Evolutionary conservation across 768 basidiomycete species (phyloP), one percentile per base, ranked within the genome.

Genomic region (Hygrocybe punicea): DNA sequence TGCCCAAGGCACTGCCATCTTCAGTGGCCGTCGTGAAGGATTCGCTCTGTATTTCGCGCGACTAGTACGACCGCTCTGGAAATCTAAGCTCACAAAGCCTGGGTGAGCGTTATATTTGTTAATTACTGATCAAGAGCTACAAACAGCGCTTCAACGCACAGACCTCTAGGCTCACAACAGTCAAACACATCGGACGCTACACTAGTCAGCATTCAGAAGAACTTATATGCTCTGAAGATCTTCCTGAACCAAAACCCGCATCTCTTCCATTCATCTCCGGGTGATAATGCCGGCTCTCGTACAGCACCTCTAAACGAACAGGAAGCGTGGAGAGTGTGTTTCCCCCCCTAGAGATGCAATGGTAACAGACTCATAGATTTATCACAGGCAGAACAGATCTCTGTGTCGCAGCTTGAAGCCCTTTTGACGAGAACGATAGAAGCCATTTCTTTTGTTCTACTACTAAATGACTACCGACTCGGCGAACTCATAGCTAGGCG

Each of bases 381-480:
- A 57, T 59, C 53, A 42, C 60, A 93, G 88, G 89, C 84, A 2
- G 93, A 96, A 68, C 87, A 91, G 67, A 79, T 70, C 49, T 93
- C 93, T 14, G 86, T 91, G n/a, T 76, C 79, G n/a, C 85, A 91
- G 67, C 73, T 96, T 6, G 79, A 85, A 47, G 73, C 80, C 17
- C 81, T 99, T 45, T 74, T 98, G 46, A 82, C 81, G 9, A 84
- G 95, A 65, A 86, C 92, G 4, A 91, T 98, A 49, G 97, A 99
- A 71, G 97, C 92, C 0, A 83, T 98, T 55, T 92, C 93, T 0
- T 99, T 98, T 70, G 78, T 98, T 51, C 79, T 98, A 24, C 84
- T 98, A 17, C 77, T 98, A 51, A 93, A 84, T 63, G 97, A 99
- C 66, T 96, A 98, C 74, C 84, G 85, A 56, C 78, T 98, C 21